A percentile compares a stretch with the other conserved stretches of the same genome.
Evolutionary conservation across 257 asterid species (phyloP).

Genomic region (Solanum dulcamara): DNA sequence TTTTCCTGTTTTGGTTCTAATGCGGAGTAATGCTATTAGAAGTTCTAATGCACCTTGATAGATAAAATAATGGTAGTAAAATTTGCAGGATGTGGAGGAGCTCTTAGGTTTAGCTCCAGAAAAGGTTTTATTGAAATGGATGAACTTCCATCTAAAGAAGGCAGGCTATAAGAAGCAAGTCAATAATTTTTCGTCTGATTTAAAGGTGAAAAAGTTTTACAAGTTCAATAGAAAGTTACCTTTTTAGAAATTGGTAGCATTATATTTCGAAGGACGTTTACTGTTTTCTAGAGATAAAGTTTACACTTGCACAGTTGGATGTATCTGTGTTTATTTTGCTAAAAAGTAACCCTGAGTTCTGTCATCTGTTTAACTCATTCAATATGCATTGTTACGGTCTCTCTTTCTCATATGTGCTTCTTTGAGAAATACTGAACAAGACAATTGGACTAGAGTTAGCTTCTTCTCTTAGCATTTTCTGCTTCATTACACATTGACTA

Average conservation of each 20-base stretch:
- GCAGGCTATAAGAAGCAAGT: constrained; percentile 62
- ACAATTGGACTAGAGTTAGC: neutral
- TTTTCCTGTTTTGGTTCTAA: neutral
- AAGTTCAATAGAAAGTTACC: neutral
- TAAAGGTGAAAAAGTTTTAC: constrained; percentile 41
- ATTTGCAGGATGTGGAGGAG: constrained; percentile 77
- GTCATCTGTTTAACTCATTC: neutral
- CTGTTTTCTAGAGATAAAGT: neutral
- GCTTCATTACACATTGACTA: neutral
- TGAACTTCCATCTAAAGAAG: constrained; percentile 91
- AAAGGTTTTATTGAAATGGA: constrained; percentile 82
- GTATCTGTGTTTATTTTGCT: neutral
- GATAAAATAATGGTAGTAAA: neutral
- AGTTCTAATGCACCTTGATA: neutral
- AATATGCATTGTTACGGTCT: neutral
- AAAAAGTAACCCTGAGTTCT: neutral
- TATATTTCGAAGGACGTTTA: neutral
- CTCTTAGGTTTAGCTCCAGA: constrained; percentile 69
- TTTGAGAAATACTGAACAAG: neutral
- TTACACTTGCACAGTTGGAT: neutral
- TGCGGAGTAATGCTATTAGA: neutral
- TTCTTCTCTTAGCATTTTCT: neutral
- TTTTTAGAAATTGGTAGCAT: neutral
- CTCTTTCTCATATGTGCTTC: neutral
- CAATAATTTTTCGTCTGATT: constrained; percentile 82